phyloP scores from a whole-genome alignment of 306 rosid species.

The Cicer pinnatifidum region DNA sequence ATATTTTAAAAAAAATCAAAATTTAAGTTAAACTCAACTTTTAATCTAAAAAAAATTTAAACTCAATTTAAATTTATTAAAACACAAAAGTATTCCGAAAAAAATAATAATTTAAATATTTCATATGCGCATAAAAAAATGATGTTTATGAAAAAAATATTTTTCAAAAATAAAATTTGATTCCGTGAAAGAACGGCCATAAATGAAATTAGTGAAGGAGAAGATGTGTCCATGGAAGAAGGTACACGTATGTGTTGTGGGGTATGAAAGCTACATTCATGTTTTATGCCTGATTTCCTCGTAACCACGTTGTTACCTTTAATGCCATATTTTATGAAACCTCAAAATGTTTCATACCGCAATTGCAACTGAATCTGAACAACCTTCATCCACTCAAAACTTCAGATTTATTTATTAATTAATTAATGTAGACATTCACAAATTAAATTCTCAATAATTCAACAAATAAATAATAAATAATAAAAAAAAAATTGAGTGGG shows the following conservation, averaged over 20 bases:
- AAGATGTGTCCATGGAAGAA: constrained; percentile 22
- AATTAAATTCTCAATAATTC: neutral
- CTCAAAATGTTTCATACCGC: constrained; percentile 13
- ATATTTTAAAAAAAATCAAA: too few relatives aligned
- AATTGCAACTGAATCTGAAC: neutral
- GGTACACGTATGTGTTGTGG: constrained; percentile 36
- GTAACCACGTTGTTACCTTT: constrained; percentile 30
- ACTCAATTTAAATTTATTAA: too few relatives aligned
- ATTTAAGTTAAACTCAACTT: too few relatives aligned
- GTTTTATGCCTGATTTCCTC: constrained; percentile 14
- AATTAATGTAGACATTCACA: constrained; percentile 1
- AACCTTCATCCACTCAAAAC: neutral
- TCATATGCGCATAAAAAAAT: too few relatives aligned
- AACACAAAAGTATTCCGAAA: too few relatives aligned
- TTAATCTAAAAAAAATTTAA: too few relatives aligned
- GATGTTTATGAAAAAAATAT: too few relatives aligned
- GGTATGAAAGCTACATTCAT: neutral
- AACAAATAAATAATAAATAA: neutral
- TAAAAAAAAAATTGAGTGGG: neutral
- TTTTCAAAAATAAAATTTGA: neutral
- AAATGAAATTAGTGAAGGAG: neutral
- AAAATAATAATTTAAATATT: too few relatives aligned
- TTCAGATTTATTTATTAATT: neutral
- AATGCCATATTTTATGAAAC: neutral
- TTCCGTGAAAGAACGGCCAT: neutral